phyloP scores from a whole-genome alignment of 1,139 yeast species.

The Taiozyma onychis region DNA sequence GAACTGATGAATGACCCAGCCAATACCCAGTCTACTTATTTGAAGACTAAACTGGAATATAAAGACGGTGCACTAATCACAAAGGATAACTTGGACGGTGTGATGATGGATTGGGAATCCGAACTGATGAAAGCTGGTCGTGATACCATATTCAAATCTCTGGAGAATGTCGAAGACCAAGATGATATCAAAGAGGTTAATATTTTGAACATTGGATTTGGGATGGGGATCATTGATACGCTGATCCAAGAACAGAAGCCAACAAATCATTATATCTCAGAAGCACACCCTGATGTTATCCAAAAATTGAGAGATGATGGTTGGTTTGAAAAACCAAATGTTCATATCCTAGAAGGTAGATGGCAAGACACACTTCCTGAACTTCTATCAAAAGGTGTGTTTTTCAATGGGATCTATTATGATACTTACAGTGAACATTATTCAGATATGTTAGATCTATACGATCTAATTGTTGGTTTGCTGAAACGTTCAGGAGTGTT shows the following conservation, averaged over 20 bases:
- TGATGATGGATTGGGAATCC: constrained; percentile 97
- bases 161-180: constrained; percentile 25
- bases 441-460: constrained; percentile 78
- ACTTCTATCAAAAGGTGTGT: constrained; percentile 60
- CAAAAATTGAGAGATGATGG: constrained; percentile 65
- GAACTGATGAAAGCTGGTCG: constrained; percentile 79
- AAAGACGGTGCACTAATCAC: constrained; percentile 70
- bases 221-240: constrained; percentile 91
- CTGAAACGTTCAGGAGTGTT: constrained; percentile 77
- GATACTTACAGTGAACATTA: constrained; percentile 91
- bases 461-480: constrained; percentile 76
- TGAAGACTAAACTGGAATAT: constrained; percentile 64
- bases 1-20: constrained; percentile 44
- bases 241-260: constrained; percentile 63
- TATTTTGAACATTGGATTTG: constrained; percentile 85
- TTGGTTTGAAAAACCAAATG: constrained; percentile 75
- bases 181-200: constrained; percentile 33
- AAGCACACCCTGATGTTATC: constrained; percentile 92
- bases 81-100: constrained; percentile 73
- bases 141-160: constrained; percentile 48
- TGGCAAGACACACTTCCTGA: constrained; percentile 83
- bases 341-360: constrained; percentile 73
- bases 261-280: constrained; percentile 76
- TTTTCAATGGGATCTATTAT: constrained; percentile 86
- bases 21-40: constrained; percentile 57